These are phyloP conservation scores for Helianthus tuberosus DNA, from an alignment of 129 eudicot genomes.

Conservation along the genomic window DNA sequence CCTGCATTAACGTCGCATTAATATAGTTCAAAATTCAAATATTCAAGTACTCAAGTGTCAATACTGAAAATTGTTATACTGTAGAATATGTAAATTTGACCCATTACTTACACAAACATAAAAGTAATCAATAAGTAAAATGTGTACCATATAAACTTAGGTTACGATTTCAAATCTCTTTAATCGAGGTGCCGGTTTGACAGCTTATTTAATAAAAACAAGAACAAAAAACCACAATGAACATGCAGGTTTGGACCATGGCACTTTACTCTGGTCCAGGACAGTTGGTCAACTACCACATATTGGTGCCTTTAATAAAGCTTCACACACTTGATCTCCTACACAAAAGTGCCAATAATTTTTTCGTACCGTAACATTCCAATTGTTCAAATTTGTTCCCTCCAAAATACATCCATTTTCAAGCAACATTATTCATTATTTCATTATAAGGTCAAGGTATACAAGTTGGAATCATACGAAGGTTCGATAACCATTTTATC, in stretches of 20 bases:
- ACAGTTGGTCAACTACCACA: conserved; percentile 37
- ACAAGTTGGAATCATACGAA: background rate
- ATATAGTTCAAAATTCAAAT: conserved; percentile 4
- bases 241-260: conserved; percentile 30
- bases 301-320: conserved; percentile 31
- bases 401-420: background rate
- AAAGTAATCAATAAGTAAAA: no score
- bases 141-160: no score
- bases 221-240: background rate
- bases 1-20: conserved; percentile 43
- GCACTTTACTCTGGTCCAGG: conserved; percentile 31
- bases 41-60: background rate
- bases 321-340: conserved; percentile 16
- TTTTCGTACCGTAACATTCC: conserved; percentile 19
- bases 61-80: background rate
- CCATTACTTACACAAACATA: background rate
- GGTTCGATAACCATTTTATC: conserved; percentile 6
- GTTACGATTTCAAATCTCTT: background rate
- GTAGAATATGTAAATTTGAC: background rate
- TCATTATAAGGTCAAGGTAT: no score
- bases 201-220: background rate
- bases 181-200: background rate
- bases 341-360: conserved; percentile 19
- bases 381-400: conserved; percentile 16
- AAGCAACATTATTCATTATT: background rate